Conservation (phyloP, 441 rosid species). For the Breynia disticha region DNA sequence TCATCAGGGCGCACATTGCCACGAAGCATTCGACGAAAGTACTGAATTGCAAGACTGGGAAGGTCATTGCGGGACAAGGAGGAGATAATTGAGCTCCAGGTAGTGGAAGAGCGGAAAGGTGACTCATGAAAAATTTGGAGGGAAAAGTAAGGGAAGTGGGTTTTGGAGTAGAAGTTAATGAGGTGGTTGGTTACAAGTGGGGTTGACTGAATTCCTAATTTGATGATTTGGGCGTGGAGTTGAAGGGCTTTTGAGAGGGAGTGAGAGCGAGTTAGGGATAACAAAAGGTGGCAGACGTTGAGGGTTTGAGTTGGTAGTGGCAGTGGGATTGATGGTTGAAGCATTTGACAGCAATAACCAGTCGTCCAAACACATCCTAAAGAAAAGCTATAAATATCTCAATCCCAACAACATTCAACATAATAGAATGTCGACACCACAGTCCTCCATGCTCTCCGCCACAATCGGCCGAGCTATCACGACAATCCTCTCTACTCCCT, state of each 20-base stretch:
- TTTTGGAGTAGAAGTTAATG: slow-evolving; percentile 79
- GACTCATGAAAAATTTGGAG: slow-evolving; percentile 44
- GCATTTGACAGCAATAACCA: neutral
- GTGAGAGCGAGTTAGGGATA: slow-evolving; percentile 41
- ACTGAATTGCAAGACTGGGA: slow-evolving; percentile 53
- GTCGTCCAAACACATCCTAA: no score
- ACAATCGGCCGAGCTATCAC: slow-evolving; percentile 57
- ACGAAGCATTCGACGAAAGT: slow-evolving; percentile 49
- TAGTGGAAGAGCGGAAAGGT: slow-evolving; percentile 39
- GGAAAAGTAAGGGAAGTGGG: slow-evolving; percentile 51
- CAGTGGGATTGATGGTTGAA: neutral
- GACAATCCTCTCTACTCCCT: slow-evolving; percentile 57
- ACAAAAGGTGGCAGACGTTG: slow-evolving; percentile 44
- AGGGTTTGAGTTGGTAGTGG: slow-evolving; percentile 32
- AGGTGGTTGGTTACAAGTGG: slow-evolving; percentile 73
- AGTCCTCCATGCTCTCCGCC: slow-evolving; percentile 51
- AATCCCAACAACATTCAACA: no score
- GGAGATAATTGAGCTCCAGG: slow-evolving; percentile 88
- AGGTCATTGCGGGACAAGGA: slow-evolving; percentile 72
- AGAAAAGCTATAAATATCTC: neutral
- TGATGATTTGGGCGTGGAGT: slow-evolving; percentile 63
- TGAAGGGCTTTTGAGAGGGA: slow-evolving; percentile 52
- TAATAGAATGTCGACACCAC: slow-evolving; percentile 14
- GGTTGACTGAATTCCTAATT: slow-evolving; percentile 47
- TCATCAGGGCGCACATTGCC: slow-evolving; percentile 46